Evolutionary conservation across 2,329 filamentous ascomycete genomes (phyloP), one percentile per base, ranked within the genome.

Genomic region (Microdochium paspali): DNA sequence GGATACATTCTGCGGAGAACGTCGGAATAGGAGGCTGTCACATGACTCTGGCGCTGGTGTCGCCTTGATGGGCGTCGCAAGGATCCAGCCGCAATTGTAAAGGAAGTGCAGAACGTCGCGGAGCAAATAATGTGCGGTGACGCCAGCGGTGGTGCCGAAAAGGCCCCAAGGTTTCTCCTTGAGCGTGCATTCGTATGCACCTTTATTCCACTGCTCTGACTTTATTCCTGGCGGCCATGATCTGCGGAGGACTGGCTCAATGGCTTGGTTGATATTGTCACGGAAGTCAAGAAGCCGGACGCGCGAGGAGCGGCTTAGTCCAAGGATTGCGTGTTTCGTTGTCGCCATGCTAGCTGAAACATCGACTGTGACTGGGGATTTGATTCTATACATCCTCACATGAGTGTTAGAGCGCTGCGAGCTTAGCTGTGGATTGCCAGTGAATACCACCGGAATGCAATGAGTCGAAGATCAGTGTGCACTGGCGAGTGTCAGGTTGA

Each of bases 281-380:
- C 56, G 58, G 46, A 59, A 56, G 46, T 54, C 48, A 20, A 57
- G 46, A 39, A 59, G 51, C 44, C 57, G 53, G 39, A 61, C 35
- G 3, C 35, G 35, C 10, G 35, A 40, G 10, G 35, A 40, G 10
- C 35, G 35, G 12, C 35, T 40, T 18, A 40, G 35, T 20, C 15
- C 35, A n/a, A 40, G 12, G 13, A 40, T 21, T 40, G 35, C 35
- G 18, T 21, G 15, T 20, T n/a, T 40, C n/a, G 15, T 21, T 7
- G 15, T 40, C 13, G 31, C 18, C 15, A 6, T 35, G 4, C 26
- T 18, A 35, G 6, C 31, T 15, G 5, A 15, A 18, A 6, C 13
- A 4, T 35, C 18, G 31, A 4, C 4, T 15, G 31, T 15, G 31
- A 18, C 13, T 35, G 31, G 18, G 13, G 18, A 15, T 35, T 15